Base-by-base conservation (phyloP, 2,329 filamentous ascomycete genomes). In the Cercospora brassicicola region DNA sequence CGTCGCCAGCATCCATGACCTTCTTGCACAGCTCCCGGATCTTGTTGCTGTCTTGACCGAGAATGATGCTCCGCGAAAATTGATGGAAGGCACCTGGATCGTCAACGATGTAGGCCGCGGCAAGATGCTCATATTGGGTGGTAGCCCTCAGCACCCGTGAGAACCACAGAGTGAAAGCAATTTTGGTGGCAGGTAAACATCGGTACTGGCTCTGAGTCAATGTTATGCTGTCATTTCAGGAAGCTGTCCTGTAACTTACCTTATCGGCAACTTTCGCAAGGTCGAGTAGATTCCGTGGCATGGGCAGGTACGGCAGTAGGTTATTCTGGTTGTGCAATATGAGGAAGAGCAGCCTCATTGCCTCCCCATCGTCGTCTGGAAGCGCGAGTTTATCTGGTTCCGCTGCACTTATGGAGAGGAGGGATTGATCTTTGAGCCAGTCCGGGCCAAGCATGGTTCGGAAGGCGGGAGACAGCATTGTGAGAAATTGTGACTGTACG, bases 381-480 rank as follows among this genome's bases (percentile, higher is more conserved):
- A 67, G 30, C 0, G 5, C 0, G 1, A 64, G n/a, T 15, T 18
- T 59, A 0, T 31, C 57, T 8, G 57, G 57, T 2, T 2, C 3
- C 0, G 59, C 15, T 3, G n/a, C 9, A 13, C 20, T 62, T 2
- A 28, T 62, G 39, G 6, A 26, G 13, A n/a, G n/a, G 5, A 53
- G 60, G 1, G 23, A n/a, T 33, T 51, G 39, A 1, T n/a, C 20
- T 31, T 48, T 1, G 1, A 15, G 33, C 33, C 33, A 39, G 2
- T 39, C 13, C 2, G 33, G 13, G 2, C 33, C 33, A 6, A 39
- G 33, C 33, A 39, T 39, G 2, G 13, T 5, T 15, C 33, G 45
- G 36, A 71, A 68, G 31, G 65, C 67, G 1, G 64, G 60, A 11
- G 66, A 69, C 11, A 61, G 57, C 30, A 61, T 59, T 0, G 20